Base-by-base conservation (phyloP, 2,329 filamentous ascomycete genomes). In the Ophiosphaerella narmari region DNA sequence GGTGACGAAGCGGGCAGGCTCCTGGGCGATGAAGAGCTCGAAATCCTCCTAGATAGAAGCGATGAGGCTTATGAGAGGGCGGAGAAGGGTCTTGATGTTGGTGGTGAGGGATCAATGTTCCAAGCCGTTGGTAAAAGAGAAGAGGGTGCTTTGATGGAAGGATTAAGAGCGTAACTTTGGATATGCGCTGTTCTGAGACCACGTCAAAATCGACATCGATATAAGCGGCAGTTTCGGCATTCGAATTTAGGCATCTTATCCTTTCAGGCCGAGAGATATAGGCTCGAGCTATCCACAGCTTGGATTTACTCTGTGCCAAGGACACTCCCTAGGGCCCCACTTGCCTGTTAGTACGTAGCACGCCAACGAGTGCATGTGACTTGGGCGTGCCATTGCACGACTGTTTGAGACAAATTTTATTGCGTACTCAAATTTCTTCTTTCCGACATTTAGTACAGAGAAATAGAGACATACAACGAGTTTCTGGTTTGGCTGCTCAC, bases 101-200 rank as follows among this genome's bases (percentile, higher is more conserved):
- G 86, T 1, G 86, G 83, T 42, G 82, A 78, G 7, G 78, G 76
- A 0, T 59, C 68, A 40, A 73, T 78, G 0, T 95, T 91, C 68
- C 84, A 84, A 67, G 87, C 91, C 43, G 89, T 97, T 11, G 91
- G 93, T 73, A 95, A 90, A n/a, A 86, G 83, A 70, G 77, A 76
- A 42, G 81, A 82, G 43, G 77, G 77, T 3, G 77, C 74, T 18
- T 62, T 80, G 39, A 73, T 80, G 74, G 76, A 79, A 54, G 77
- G 76, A n/a, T 69, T 80, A 67, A 75, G 75, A 55, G 70, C 71
- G 7, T 74, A 42, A 50, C 14, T 5, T 16, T 29, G 26, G 6
- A 29, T 29, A 29, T n/a, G 2, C 14, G 13, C 7, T 7, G 33
- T 14, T 35, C 13, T 8, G 14, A 16, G 33, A 16, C 13, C 7